phyloP scores from a whole-genome alignment of 2,329 filamentous ascomycete species.

The Alternaria arborescens region DNA sequence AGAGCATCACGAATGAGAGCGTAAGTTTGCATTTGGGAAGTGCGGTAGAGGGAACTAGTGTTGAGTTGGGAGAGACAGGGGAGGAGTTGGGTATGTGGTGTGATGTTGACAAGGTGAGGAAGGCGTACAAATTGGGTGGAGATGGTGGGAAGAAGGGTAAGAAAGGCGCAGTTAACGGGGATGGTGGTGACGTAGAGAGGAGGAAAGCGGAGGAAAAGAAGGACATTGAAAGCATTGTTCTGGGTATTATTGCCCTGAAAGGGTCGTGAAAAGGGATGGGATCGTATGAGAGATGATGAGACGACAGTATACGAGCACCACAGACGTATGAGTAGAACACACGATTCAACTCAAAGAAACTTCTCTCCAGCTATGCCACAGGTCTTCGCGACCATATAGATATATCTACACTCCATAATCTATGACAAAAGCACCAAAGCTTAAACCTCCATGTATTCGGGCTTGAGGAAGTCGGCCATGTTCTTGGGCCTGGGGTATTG shows the following conservation, averaged over 20 bases:
- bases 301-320: background rate
- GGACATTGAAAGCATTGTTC: conserved; percentile 72
- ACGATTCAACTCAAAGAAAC: conserved; percentile 18
- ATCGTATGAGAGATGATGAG: background rate
- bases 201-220: conserved; percentile 56
- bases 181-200: conserved; percentile 38
- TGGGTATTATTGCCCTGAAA: conserved; percentile 81
- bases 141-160: conserved; percentile 53
- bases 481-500: conserved; percentile 80
- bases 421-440: conserved; percentile 17
- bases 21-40: conserved; percentile 38
- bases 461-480: conserved; percentile 94
- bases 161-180: conserved; percentile 42
- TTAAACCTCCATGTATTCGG: conserved; percentile 81
- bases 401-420: conserved; percentile 31
- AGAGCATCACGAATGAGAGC: conserved; percentile 30
- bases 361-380: conserved; percentile 49
- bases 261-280: conserved; percentile 55
- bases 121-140: conserved; percentile 82
- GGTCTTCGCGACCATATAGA: conserved; percentile 38
- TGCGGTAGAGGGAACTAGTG: conserved; percentile 37
- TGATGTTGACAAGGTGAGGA: conserved; percentile 71
- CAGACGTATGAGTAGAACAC: background rate
- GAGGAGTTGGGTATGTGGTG: conserved; percentile 61
- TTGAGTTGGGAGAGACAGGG: conserved; percentile 30